phyloP scores from a whole-genome alignment of 805 yeast species.

The Nakazawaea ambrosiae region DNA sequence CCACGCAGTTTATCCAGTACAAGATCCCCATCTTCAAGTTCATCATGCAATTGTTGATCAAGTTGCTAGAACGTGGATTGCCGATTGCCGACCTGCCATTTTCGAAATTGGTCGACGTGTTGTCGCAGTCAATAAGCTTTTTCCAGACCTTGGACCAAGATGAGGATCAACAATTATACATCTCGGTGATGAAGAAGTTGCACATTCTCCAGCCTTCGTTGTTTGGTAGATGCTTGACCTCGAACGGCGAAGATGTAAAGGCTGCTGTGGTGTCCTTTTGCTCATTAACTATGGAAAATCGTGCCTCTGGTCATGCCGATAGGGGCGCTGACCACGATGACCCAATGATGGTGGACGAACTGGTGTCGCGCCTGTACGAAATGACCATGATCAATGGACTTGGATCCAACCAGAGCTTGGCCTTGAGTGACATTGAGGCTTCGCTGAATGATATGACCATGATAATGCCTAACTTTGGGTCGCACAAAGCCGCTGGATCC shows the following conservation, averaged over 20 bases:
- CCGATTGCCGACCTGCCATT: slow-evolving; percentile 29
- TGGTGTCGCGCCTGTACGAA: slow-evolving; percentile 1
- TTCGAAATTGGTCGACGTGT: slow-evolving; percentile 18
- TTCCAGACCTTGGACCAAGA: slow-evolving; percentile 27
- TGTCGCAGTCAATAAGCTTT: slow-evolving; percentile 27
- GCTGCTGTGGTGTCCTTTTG: slow-evolving; percentile 15
- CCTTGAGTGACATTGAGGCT: slow-evolving; percentile 14
- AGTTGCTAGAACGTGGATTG: slow-evolving; percentile 20
- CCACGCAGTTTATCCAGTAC: slow-evolving; percentile 30
- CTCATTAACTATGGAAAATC: slow-evolving; percentile 10
- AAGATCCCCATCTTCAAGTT: slow-evolving; percentile 23
- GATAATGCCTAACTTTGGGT: slow-evolving; percentile 15
- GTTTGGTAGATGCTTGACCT: background rate
- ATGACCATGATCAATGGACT: slow-evolving; percentile 8
- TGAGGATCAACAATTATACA: slow-evolving; percentile 11
- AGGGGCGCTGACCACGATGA: background rate
- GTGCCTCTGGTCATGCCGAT: background rate
- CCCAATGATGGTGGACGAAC: background rate
- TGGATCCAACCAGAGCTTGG: background rate
- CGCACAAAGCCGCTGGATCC: slow-evolving; percentile 12
- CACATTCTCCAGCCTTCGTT: background rate
- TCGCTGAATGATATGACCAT: slow-evolving; percentile 20
- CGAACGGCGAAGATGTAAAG: slow-evolving; percentile 6
- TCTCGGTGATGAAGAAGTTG: background rate
- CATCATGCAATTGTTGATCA: slow-evolving; percentile 23